phyloP scores from a whole-genome alignment of 2,329 filamentous ascomycete genomes.

The Aspergillus felis region DNA sequence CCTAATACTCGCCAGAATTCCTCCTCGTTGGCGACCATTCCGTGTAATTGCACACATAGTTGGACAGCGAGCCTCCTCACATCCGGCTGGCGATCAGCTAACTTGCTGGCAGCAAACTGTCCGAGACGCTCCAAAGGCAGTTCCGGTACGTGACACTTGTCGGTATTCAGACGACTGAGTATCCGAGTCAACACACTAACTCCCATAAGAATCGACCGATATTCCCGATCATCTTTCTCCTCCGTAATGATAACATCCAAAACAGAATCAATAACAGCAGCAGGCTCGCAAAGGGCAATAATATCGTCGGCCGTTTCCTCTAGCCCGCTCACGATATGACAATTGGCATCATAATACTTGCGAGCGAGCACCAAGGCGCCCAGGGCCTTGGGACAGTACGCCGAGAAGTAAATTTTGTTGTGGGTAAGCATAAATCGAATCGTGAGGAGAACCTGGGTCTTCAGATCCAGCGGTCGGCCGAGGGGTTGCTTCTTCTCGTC shows the following conservation, averaged over 20 bases:
- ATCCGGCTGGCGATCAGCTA: conserved; percentile 33
- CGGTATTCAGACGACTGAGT: conserved; percentile 22
- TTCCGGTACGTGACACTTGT: conserved; percentile 12
- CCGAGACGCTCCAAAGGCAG: conserved; percentile 27
- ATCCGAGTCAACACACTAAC: conserved; percentile 27
- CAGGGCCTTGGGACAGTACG: conserved; percentile 33
- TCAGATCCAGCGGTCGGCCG: conserved; percentile 30
- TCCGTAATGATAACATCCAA: conserved; percentile 16
- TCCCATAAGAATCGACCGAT: conserved; percentile 34
- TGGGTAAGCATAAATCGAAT: conserved; percentile 38
- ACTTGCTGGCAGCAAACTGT: conserved; percentile 27
- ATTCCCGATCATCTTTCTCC: conserved; percentile 26
- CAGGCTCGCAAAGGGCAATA: conserved; percentile 25
- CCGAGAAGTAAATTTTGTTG: conserved; percentile 31
- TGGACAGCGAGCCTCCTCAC: conserved; percentile 37
- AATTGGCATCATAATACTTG: conserved; percentile 35
- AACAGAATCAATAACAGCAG: conserved; percentile 5
- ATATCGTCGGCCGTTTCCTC: conserved; percentile 38
- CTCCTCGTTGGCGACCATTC: conserved; percentile 24
- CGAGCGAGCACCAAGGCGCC: conserved; percentile 35
- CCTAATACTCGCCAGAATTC: conserved; percentile 29
- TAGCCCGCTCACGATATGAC: conserved; percentile 38
- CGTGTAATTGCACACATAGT: conserved; percentile 26
- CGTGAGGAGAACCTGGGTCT: conserved; percentile 41
- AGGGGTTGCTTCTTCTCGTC: conserved; percentile 25